These are phyloP conservation scores for Stagonosporopsis tanaceti DNA, from an alignment of 2,329 filamentous ascomycete species.

Conservation along the genomic window DNA sequence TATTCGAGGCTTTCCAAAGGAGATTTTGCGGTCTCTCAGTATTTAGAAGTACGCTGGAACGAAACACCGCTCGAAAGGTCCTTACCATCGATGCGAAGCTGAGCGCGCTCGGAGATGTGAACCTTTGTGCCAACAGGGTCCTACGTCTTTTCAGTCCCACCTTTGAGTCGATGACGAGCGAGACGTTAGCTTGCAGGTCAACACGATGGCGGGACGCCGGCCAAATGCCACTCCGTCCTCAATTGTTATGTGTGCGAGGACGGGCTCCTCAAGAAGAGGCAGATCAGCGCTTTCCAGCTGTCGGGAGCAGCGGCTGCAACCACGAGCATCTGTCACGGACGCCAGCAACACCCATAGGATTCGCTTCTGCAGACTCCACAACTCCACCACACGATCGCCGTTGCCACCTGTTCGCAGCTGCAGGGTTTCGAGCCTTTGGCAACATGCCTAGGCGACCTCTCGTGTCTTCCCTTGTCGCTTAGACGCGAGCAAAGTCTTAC, in stretches of 20 bases:
- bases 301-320: not conserved
- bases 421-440: not conserved
- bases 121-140: too few species aligned
- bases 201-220: too few species aligned
- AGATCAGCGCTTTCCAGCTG: not conserved
- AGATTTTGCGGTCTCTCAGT: not conserved
- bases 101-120: not conserved
- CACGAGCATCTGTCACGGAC: slow-evolving; percentile 1
- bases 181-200: not conserved
- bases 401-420: slow-evolving; percentile 16
- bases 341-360: not conserved
- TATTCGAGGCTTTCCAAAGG: too few species aligned
- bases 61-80: not conserved
- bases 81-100: not conserved
- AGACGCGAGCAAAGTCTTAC: not conserved
- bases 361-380: slow-evolving; percentile 15
- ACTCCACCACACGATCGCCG: slow-evolving; percentile 15
- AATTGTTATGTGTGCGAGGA: not conserved
- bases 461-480: not conserved
- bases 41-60: not conserved
- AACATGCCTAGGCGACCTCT: slow-evolving; percentile 5
- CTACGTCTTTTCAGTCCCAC: not conserved
- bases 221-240: not conserved
- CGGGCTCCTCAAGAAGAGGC: not conserved
- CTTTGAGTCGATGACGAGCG: not conserved